phyloP scores from a whole-genome alignment of 495 filamentous ascomycete genomes.

The Hypoxylon trugodes region DNA sequence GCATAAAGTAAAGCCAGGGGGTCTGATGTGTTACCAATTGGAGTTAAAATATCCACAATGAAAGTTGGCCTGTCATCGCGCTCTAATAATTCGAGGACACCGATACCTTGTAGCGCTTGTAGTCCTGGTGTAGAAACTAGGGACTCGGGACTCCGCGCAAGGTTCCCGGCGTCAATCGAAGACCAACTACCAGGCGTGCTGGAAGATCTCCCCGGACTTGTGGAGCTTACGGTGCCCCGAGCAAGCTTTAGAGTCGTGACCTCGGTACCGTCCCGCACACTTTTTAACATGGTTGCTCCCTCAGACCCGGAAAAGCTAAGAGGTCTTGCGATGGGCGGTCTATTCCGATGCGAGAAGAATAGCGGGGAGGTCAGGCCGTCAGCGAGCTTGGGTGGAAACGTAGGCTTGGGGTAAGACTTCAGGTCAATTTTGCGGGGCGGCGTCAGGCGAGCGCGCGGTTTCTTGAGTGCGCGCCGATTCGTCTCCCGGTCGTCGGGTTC shows the following conservation, averaged over 20 bases:
- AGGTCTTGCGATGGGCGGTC: constrained; percentile 56
- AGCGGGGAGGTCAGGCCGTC: constrained; percentile 57
- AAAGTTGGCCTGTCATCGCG: constrained; percentile 74
- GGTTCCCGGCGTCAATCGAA: constrained; percentile 50
- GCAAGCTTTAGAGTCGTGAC: constrained; percentile 72
- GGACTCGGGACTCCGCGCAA: constrained; percentile 54
- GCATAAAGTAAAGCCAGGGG: constrained; percentile 65
- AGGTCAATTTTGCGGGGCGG: constrained; percentile 46
- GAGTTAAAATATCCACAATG: constrained; percentile 67
- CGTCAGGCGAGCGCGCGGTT: constrained; percentile 40
- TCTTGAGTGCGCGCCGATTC: constrained; percentile 35
- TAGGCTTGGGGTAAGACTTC: constrained; percentile 38
- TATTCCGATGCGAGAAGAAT: constrained; percentile 65
- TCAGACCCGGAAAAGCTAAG: constrained; percentile 64
- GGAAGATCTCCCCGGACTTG: constrained; percentile 58
- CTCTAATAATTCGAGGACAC: constrained; percentile 70
- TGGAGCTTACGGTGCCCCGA: constrained; percentile 61
- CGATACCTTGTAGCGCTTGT: constrained; percentile 64
- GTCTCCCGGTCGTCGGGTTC: constrained; percentile 33
- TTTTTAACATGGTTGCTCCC: constrained; percentile 66
- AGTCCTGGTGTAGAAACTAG: constrained; percentile 49
- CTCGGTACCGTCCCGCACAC: constrained; percentile 56
- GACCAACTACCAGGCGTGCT: constrained; percentile 58
- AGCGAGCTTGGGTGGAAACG: constrained; percentile 33
- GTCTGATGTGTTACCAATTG: constrained; percentile 59